These are phyloP conservation scores for Fraxinus greggii DNA, from an alignment of 305 asterid species.

Conservation along the genomic window DNA sequence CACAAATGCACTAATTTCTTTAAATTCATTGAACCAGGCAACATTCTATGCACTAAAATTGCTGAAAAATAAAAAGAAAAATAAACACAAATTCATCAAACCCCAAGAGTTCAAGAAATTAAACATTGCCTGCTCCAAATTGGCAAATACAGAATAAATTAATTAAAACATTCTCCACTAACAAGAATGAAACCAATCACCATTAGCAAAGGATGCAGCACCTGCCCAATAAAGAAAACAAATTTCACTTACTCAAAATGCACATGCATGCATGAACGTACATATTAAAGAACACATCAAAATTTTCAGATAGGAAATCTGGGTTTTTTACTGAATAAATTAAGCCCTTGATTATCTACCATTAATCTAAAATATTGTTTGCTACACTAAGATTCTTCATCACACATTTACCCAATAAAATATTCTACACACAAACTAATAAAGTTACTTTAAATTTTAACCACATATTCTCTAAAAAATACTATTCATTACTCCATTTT, in stretches of 20 bases:
- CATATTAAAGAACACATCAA: background rate
- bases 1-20: conserved; percentile 76
- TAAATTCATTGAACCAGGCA: conserved; percentile 76
- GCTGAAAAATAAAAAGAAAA: conserved; percentile 40
- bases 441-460: too few species aligned
- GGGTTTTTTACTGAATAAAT: conserved; percentile 50
- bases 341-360: too few species aligned
- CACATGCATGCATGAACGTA: background rate
- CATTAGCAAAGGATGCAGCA: conserved; percentile 80
- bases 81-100: background rate
- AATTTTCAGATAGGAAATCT: background rate
- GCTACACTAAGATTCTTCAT: too few species aligned
- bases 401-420: too few species aligned
- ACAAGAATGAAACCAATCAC: conserved; percentile 86
- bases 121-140: background rate
- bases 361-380: too few species aligned
- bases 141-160: background rate
- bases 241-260: conserved; percentile 9
- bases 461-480: too few species aligned
- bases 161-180: conserved; percentile 73
- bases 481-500: too few species aligned
- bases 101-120: conserved; percentile 17
- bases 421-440: too few species aligned
- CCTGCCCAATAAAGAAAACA: conserved; percentile 37
- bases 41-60: conserved; percentile 80